phyloP scores from a whole-genome alignment of 2,329 filamentous ascomycete genomes.

The Xylariaceae sp. region DNA sequence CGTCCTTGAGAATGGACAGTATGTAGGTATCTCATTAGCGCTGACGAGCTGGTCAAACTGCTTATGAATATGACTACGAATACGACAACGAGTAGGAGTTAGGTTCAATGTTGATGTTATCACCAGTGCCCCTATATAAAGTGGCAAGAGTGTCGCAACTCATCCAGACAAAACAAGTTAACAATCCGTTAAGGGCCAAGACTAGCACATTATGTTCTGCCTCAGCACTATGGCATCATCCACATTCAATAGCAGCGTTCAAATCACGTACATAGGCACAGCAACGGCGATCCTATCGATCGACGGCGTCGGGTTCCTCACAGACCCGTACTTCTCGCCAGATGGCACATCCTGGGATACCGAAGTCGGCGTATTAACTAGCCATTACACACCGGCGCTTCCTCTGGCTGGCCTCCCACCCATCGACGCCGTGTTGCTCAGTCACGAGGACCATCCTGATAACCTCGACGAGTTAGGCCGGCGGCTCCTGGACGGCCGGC shows the following conservation, averaged over 20 bases:
- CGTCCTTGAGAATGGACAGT: too few relatives aligned
- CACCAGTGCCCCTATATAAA: too few relatives aligned
- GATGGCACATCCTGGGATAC: constrained; percentile 45
- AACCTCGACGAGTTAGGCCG: constrained; percentile 57
- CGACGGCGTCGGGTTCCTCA: constrained; percentile 50
- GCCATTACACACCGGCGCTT: constrained; percentile 45
- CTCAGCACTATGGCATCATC: constrained; percentile 12
- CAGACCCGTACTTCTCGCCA: constrained; percentile 54
- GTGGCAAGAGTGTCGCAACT: too few relatives aligned
- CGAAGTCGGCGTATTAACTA: constrained; percentile 39
- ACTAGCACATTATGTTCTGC: background rate
- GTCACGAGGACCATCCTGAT: constrained; percentile 58
- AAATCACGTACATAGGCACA: constrained; percentile 54
- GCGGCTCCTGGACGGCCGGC: constrained; percentile 52
- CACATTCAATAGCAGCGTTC: constrained; percentile 36
- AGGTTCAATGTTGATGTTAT: too few relatives aligned
- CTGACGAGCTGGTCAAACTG: too few relatives aligned
- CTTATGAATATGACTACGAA: too few relatives aligned
- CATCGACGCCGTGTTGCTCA: constrained; percentile 57
- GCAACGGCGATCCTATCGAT: constrained; percentile 56
- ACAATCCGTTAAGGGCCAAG: too few relatives aligned
- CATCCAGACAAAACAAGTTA: too few relatives aligned
- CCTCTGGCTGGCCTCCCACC: constrained; percentile 48
- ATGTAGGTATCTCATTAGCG: too few relatives aligned
- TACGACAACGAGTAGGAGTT: too few relatives aligned